phyloP scores from a whole-genome alignment of 1,284 basidiomycete genomes.

The Inonotus obliquus region DNA sequence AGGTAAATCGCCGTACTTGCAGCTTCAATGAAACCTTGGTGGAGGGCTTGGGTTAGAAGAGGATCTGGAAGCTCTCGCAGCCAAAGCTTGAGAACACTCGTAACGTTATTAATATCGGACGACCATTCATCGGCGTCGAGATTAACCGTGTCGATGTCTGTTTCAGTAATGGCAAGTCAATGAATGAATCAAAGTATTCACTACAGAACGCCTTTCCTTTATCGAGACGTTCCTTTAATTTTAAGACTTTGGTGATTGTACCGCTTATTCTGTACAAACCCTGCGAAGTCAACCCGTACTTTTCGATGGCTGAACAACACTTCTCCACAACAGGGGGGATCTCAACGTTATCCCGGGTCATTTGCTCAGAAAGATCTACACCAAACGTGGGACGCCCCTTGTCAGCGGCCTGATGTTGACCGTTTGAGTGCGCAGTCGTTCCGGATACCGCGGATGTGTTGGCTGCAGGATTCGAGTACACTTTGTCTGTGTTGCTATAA shows the following conservation, averaged over 20 bases:
- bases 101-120: constrained; percentile 93
- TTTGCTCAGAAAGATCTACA: constrained; percentile 87
- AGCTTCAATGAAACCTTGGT: constrained; percentile 92
- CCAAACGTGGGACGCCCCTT: constrained; percentile 81
- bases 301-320: constrained; percentile 90
- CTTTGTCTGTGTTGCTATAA: constrained; percentile 30
- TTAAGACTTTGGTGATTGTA: constrained; percentile 83
- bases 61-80: constrained; percentile 95
- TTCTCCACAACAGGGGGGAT: constrained; percentile 87
- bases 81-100: constrained; percentile 94
- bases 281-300: constrained; percentile 76
- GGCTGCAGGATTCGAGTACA: constrained; percentile 19
- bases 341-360: constrained; percentile 84
- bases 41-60: constrained; percentile 78
- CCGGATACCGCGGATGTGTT: constrained; percentile 13
- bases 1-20: constrained; percentile 61
- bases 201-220: constrained; percentile 53
- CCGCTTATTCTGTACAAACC: constrained; percentile 95
- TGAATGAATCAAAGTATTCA: neutral
- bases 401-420: constrained; percentile 39
- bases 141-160: constrained; percentile 84
- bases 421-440: constrained; percentile 10
- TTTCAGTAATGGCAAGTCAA: constrained; percentile 8
- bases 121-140: constrained; percentile 87
- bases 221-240: constrained; percentile 83